phyloP scores from a whole-genome alignment of 106 monocot genomes.

The Dioscorea dumetorum region DNA sequence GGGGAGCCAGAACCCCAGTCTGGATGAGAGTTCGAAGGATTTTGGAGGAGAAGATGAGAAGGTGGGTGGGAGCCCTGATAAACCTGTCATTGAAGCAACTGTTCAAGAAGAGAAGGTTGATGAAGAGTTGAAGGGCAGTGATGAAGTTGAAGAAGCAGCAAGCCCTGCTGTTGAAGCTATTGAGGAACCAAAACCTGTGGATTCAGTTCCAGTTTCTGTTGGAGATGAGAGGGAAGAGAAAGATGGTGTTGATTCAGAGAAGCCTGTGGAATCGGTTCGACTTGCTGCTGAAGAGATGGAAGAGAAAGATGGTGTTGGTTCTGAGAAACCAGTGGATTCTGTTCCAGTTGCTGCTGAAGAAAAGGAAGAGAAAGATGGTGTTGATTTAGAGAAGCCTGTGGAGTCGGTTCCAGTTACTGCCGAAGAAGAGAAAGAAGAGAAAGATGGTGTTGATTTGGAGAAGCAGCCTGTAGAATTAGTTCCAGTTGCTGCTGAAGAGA shows the following conservation, averaged over 20 bases:
- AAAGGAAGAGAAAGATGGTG: conserved; percentile 1
- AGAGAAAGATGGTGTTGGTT: background rate
- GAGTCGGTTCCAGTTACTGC: background rate
- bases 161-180: background rate
- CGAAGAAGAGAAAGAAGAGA: background rate
- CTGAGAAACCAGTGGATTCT: background rate
- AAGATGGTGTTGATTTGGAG: background rate
- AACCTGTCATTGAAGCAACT: background rate
- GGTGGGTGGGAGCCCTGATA: background rate
- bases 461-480: background rate
- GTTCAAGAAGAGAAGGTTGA: background rate
- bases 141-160: background rate
- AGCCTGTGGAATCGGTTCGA: background rate
- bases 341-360: conserved; percentile 1
- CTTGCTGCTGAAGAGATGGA: no score
- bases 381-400: background rate
- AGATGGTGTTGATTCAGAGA: background rate
- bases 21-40: background rate
- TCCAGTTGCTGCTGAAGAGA: background rate
- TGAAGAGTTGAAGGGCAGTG: background rate
- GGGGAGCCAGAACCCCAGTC: background rate
- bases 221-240: conserved; percentile 7
- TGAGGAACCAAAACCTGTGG: background rate
- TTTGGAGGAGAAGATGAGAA: background rate
- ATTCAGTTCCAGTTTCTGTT: background rate